These are phyloP conservation scores for Termitomyces sp. DNA, from an alignment of 768 basidiomycete genomes.

Conservation along the genomic window DNA sequence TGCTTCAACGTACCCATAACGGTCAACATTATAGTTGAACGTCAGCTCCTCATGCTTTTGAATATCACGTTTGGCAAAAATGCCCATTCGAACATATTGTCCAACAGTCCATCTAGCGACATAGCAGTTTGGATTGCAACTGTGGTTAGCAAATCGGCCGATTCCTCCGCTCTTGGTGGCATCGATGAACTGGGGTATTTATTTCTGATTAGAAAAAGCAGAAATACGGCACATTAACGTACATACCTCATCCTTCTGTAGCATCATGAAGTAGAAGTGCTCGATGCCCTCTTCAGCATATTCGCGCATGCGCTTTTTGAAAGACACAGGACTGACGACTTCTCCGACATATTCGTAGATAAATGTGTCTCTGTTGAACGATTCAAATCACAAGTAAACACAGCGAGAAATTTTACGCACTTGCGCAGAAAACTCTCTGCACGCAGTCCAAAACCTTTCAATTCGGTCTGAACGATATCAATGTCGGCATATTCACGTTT, in stretches of 20 bases:
- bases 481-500: conserved; percentile 79
- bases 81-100: conserved; percentile 89
- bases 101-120: conserved; percentile 98
- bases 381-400: conserved; percentile 1
- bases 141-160: conserved; percentile 97
- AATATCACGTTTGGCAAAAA: conserved; percentile 86
- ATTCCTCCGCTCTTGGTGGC: conserved; percentile 96
- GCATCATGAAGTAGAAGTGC: conserved; percentile 99
- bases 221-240: background rate
- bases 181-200: conserved; percentile 75
- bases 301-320: conserved; percentile 90
- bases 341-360: conserved; percentile 99
- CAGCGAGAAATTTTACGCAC: conserved; percentile 34
- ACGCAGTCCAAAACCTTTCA: conserved; percentile 92
- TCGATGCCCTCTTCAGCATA: conserved; percentile 91
- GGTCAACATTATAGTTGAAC: conserved; percentile 99
- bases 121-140: conserved; percentile 95
- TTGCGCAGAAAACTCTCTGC: conserved; percentile 62
- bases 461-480: conserved; percentile 88
- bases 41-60: conserved; percentile 84
- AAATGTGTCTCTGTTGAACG: conserved; percentile 66
- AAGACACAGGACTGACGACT: conserved; percentile 81
- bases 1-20: conserved; percentile 74
- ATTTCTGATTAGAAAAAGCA: background rate
- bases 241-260: conserved; percentile 93